Evolutionary conservation across 371 early-diverging fungal genomes (phyloP).

Genomic region (Mortierella sp.): DNA sequence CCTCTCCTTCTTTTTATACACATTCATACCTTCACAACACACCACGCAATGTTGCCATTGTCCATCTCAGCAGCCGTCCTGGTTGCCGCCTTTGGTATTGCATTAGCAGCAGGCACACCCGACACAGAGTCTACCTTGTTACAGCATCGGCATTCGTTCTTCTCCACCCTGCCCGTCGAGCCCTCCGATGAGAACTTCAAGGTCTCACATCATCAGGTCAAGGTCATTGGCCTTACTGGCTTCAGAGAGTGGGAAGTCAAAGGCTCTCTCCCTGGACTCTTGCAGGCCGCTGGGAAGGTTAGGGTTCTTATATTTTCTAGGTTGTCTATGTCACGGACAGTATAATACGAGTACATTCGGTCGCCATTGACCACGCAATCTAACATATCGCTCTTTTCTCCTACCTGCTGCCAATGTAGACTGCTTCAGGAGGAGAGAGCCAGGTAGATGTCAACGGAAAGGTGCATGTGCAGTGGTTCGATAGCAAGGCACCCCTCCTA

Average conservation of each 20-base stretch:
- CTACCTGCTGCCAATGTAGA: background rate
- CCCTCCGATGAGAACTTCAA: conserved; percentile 53
- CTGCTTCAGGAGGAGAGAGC: background rate
- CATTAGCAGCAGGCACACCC: conserved; percentile 8
- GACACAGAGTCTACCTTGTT: background rate
- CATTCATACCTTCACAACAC: background rate
- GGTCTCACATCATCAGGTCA: conserved; percentile 41
- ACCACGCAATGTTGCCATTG: conserved; percentile 25
- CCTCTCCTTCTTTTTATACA: background rate
- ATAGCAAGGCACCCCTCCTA: conserved; percentile 36
- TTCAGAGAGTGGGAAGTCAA: conserved; percentile 57
- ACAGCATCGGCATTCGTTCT: conserved; percentile 56
- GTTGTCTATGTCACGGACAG: background rate
- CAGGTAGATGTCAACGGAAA: background rate
- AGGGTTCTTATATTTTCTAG: background rate
- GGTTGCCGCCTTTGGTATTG: conserved; percentile 17
- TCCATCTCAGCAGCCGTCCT: conserved; percentile 35
- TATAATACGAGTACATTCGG: background rate
- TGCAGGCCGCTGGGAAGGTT: conserved; percentile 25
- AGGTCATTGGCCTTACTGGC: conserved; percentile 43
- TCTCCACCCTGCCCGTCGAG: conserved; percentile 41
- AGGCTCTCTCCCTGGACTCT: conserved; percentile 23
- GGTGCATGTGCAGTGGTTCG: conserved; percentile 51
- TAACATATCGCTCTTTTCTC: background rate
- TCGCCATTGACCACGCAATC: no score